A percentile compares a stretch with the other conserved stretches of the same genome.
These are phyloP conservation scores for Phlebiopsis gigantea DNA, from an alignment of 768 basidiomycete genomes.

Conservation along the genomic window DNA sequence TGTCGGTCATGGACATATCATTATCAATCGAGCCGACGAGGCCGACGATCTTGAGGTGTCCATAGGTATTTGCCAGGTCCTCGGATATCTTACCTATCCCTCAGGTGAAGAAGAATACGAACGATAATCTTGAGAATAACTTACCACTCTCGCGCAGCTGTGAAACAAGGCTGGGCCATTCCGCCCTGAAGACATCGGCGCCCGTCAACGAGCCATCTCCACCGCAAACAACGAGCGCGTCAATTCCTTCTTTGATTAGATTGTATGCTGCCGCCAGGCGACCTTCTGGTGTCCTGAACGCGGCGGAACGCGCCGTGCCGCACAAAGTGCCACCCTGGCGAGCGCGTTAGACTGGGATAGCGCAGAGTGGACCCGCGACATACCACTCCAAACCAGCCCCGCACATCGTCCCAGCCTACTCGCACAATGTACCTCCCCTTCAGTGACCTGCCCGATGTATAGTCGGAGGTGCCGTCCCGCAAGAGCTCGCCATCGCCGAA, in stretches of 20 bases:
- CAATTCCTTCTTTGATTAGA: slow-evolving; percentile 93
- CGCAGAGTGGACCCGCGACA: slow-evolving; percentile 18
- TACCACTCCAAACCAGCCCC: slow-evolving; percentile 90
- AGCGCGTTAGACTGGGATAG: not conserved
- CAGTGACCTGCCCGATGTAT: slow-evolving; percentile 58
- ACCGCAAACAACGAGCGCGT: slow-evolving; percentile 94
- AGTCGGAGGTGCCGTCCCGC: slow-evolving; percentile 79
- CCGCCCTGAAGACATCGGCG: slow-evolving; percentile 87
- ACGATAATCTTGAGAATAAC: slow-evolving; percentile 11
- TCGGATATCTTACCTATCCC: slow-evolving; percentile 64
- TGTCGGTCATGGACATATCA: slow-evolving; percentile 96
- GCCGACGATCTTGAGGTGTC: slow-evolving; percentile 94
- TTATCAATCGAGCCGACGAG: slow-evolving; percentile 99
- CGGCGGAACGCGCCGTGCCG: slow-evolving; percentile 82
- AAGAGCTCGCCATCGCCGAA: slow-evolving; percentile 79
- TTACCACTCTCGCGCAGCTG: slow-evolving; percentile 60
- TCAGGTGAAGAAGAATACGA: not conserved
- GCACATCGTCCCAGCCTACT: slow-evolving; percentile 97
- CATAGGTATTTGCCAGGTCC: slow-evolving; percentile 63
- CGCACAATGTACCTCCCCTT: slow-evolving; percentile 91
- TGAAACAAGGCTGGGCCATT: slow-evolving; percentile 86
- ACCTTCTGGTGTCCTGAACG: slow-evolving; percentile 85
- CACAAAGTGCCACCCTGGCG: slow-evolving; percentile 88
- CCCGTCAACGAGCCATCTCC: slow-evolving; percentile 97
- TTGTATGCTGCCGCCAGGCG: slow-evolving; percentile 86